These are phyloP conservation scores for Usnea hakonensis DNA, from an alignment of 495 filamentous ascomycete genomes.

Conservation along the genomic window DNA sequence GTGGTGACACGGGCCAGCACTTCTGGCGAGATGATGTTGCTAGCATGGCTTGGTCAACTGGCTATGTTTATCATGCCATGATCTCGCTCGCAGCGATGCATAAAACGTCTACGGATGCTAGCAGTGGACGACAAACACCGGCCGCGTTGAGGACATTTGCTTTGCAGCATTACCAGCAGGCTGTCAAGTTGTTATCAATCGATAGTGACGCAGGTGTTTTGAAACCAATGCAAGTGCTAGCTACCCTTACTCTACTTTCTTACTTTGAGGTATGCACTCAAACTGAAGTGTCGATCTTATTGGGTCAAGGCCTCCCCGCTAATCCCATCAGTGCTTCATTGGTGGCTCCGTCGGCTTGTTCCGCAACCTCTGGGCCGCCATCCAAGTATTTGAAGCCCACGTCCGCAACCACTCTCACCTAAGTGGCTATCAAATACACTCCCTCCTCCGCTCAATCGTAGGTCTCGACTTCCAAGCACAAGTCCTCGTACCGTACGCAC, in stretches of 20 bases:
- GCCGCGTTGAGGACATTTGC: not conserved
- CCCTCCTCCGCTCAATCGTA: not conserved
- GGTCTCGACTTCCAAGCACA: not conserved
- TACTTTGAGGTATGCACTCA: not conserved
- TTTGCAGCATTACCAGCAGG: not conserved
- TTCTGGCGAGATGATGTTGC: not conserved
- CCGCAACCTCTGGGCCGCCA: not conserved
- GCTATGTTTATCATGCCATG: not conserved
- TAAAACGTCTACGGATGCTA: not conserved
- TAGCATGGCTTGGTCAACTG: not conserved
- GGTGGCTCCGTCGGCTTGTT: not conserved
- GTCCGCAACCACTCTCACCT: not conserved
- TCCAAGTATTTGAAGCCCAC: not conserved
- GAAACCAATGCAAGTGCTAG: not conserved
- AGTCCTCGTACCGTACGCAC: not conserved
- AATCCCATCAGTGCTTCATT: not conserved
- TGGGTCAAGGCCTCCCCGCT: not conserved
- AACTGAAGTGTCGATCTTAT: not conserved
- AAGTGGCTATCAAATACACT: not conserved
- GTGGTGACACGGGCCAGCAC: not conserved
- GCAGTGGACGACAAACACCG: not conserved
- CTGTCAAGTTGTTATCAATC: not conserved
- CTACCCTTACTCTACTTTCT: not conserved
- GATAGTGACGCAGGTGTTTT: not conserved
- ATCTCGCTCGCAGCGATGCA: not conserved